Percentiles rank a stretch among this genome's conserved stretches.
These are phyloP conservation scores for Xylaria sp. DNA, from an alignment of 495 filamentous ascomycete genomes.

Conservation along the genomic window DNA sequence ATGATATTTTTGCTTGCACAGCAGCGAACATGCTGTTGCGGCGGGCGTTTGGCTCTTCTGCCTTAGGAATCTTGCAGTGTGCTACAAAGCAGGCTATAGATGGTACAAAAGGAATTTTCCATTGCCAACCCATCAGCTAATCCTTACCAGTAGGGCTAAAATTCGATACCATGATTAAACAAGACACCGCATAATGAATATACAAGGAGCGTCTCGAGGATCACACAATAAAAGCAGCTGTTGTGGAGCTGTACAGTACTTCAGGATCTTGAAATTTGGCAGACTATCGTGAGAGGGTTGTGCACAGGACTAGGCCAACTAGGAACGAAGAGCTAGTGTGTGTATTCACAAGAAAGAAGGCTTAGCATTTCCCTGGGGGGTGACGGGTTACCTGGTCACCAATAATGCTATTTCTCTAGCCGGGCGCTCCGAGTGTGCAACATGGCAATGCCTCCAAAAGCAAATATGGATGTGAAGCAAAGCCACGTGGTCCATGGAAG, in stretches of 20 bases:
- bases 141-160: background rate
- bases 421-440: background rate
- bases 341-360: background rate
- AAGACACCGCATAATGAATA: background rate
- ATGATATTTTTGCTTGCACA: slow-evolving; percentile 59
- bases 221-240: background rate
- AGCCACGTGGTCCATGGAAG: background rate
- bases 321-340: background rate
- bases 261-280: background rate
- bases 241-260: background rate
- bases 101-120: background rate
- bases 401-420: background rate
- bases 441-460: background rate
- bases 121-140: background rate
- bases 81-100: background rate
- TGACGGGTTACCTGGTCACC: too few species aligned
- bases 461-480: background rate
- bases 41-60: slow-evolving; percentile 55
- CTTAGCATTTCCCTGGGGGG: too few species aligned
- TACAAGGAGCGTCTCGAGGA: background rate
- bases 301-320: background rate
- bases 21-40: slow-evolving; percentile 61
- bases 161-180: background rate
- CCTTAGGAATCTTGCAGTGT: slow-evolving; percentile 27
- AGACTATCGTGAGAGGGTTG: background rate